Base-by-base conservation (phyloP, 2,329 filamentous ascomycete species). In the Pseudocercospora eumusae region DNA sequence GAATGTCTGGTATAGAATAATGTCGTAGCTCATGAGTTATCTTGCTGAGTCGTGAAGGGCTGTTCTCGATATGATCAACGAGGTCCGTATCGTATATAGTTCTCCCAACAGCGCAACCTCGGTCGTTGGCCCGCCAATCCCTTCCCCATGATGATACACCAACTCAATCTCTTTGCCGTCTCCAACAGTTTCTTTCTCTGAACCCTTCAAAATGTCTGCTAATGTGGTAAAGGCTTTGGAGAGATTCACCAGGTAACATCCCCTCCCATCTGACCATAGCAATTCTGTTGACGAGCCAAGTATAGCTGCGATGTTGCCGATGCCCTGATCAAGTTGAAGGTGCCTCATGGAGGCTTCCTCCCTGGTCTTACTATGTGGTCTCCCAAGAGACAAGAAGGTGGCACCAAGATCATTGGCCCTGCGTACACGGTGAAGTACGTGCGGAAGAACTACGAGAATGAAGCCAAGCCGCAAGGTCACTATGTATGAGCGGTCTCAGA, bases 341-440 rank as follows among this genome's bases (percentile, higher is more conserved):
- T 73, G 1, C 68, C 72, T 8, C 65, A 83, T 66, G 83, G 83
- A 64, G 83, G 83, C 47, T 86, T 85, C 70, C 75, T 85, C 1
- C 77, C 80, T 2, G 82, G 82, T 11, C 73, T 85, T 53, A 81
- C 79, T 25, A 81, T 85, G 77, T 84, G 78, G 77, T 85, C 83
- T 2, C 83, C 83, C 4, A 59, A 78, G 55, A 78, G 79, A 42
- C 82, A 84, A 73, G 76, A 77, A 20, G 82, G 82, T 4, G 65
- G 74, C 10, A 82, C 82, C 44, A 84, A 82, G 71, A 81, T 85
- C 59, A 75, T 83, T 20, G 83, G 83, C 3, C 82, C 80, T 10
- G 83, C 82, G 5, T 84, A 83, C 65, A 85, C 82, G 0, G 83
- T 85, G 56, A 76, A 80, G 65, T 84, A 83, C 65, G 81, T 79